These are phyloP conservation scores for Straminergon stramineum DNA, from an alignment of 225 moss, liverwort and hornwort species.

Conservation along the genomic window DNA sequence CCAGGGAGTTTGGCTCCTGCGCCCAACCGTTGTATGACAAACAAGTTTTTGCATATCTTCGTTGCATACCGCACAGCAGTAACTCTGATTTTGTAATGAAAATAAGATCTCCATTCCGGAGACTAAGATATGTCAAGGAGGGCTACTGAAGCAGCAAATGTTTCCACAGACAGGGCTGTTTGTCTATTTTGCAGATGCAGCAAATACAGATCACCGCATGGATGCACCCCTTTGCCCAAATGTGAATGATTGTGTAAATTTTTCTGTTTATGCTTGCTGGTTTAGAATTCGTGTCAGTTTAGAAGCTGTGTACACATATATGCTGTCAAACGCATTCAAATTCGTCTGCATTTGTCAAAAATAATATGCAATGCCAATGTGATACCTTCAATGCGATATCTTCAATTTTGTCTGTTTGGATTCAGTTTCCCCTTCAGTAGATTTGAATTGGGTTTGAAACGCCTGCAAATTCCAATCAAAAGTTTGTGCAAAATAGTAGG, in stretches of 20 bases:
- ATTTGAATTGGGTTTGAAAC: not conserved
- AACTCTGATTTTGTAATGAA: not conserved
- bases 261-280: not conserved
- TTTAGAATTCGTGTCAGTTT: not conserved
- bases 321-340: not conserved
- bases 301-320: not conserved
- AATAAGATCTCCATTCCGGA: not conserved
- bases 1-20: not conserved
- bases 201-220: not conserved
- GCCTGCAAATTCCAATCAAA: not conserved
- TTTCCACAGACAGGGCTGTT: not conserved
- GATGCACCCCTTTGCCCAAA: not conserved
- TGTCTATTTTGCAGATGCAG: not conserved
- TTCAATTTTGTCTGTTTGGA: not conserved
- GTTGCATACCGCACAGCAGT: not conserved
- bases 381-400: not conserved
- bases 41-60: not conserved
- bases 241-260: not conserved
- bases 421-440: not conserved
- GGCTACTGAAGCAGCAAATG: not conserved
- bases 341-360: not conserved
- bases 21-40: not conserved
- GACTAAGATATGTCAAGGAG: not conserved
- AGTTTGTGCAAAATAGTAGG: not conserved
- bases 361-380: not conserved